Base-by-base conservation (phyloP, 257 asterid genomes). In the Nicotiana obtusifolia region DNA sequence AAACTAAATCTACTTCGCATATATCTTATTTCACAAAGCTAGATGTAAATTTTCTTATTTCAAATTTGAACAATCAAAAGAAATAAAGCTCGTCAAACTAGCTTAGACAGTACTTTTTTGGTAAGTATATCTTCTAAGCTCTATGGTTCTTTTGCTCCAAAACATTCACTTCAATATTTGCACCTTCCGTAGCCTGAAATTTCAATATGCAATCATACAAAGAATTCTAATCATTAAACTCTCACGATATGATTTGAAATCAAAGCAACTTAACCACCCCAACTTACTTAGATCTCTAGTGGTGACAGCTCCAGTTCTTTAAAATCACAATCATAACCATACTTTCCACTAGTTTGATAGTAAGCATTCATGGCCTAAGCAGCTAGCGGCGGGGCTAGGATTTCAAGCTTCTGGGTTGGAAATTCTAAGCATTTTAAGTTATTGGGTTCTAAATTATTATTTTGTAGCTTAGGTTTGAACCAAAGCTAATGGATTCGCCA, bases 301-400 rank as follows among this genome's bases (percentile, higher is more conserved):
- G 71, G 88, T 62, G 85, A 82, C 35, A 4, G 83, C 85, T 47
- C 87, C 90, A 37, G 86, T 86, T 81, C 86, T 69, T 75, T 78
- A 59, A 86, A 89, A 61, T 85, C 89, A 81, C 90, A 90, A 52
- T 85, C 88, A 35, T 61, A 87, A 20, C 49, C 87, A 60, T 88
- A 14, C 4, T 71, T 30, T 69, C 14, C 35, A 41, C 78, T 69
- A 69, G 86, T 77, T 57, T 80, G 87, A 76, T 65, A 88, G 59
- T 87, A 89, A 76, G 81, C 84, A 85, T 90, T 88, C 91, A 85
- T 88, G 77, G 91, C 91, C 65, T 83, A 88, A 2, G 86, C 87
- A 5, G 90, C 90, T 2, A 26, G 28, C 1, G 28, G 28, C 28
- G 28, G 28, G 2, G 2, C 28, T 26, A 26, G 28, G 28, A 26